Evolutionary conservation across 2,329 filamentous ascomycete species (phyloP).

Genomic region (Aspergillus tubingensis): DNA sequence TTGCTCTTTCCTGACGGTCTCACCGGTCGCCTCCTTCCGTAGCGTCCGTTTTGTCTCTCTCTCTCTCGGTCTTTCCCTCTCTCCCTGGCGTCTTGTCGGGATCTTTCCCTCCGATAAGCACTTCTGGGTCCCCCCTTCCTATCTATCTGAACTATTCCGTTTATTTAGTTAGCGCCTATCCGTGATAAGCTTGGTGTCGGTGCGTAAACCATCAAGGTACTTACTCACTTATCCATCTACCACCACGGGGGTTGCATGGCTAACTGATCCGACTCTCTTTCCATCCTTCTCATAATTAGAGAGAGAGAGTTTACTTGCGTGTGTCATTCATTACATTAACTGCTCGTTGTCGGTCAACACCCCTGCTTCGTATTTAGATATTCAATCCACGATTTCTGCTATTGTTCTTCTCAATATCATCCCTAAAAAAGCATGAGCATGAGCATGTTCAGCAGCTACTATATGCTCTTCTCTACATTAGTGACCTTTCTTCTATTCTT

Average conservation of each 20-base stretch:
- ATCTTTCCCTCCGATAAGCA: constrained; percentile 9
- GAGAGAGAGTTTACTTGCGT: too few relatives aligned
- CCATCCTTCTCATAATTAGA: too few relatives aligned
- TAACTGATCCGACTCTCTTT: too few relatives aligned
- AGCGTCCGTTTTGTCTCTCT: neutral
- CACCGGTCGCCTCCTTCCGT: constrained; percentile 41
- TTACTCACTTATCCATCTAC: too few relatives aligned
- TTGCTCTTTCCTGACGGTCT: constrained; percentile 16
- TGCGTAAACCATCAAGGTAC: too few relatives aligned
- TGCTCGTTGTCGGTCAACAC: too few relatives aligned
- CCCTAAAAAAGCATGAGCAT: neutral
- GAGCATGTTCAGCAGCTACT: neutral
- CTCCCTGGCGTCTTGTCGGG: constrained; percentile 15
- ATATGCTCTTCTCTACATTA: neutral
- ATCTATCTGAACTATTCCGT: too few relatives aligned
- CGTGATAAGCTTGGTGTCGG: neutral
- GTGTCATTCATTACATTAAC: too few relatives aligned
- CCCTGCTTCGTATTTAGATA: too few relatives aligned
- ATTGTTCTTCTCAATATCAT: neutral
- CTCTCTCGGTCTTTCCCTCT: neutral
- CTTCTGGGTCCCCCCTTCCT: neutral
- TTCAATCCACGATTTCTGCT: neutral
- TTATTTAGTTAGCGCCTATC: neutral
- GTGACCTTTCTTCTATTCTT: constrained; percentile 21
- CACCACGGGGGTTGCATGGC: too few relatives aligned